A percentile compares a stretch with the other conserved stretches of the same genome.
phyloP scores from a whole-genome alignment of 73 alveolate genomes.

The Loxodes magnus region DNA sequence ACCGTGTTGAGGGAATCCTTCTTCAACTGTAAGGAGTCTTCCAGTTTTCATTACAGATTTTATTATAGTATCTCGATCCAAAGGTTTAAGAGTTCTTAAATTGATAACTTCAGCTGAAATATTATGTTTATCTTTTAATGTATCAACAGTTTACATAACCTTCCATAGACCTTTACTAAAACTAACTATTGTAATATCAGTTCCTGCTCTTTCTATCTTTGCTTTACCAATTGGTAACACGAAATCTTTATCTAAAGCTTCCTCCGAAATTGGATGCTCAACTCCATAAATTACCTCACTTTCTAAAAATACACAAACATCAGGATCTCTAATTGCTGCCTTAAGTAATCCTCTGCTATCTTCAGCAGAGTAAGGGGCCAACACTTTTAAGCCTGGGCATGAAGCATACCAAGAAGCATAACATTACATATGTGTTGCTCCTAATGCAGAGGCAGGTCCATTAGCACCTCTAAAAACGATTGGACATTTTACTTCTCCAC shows the following conservation, averaged over 20 bases:
- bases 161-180: constrained; percentile 64
- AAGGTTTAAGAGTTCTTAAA: constrained; percentile 64
- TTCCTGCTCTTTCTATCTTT: constrained; percentile 63
- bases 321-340: constrained; percentile 76
- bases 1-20: constrained; percentile 90
- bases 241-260: constrained; percentile 57
- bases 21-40: constrained; percentile 79
- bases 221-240: constrained; percentile 74
- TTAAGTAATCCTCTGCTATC: constrained; percentile 70
- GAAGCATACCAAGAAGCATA: constrained; percentile 81
- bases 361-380: constrained; percentile 68
- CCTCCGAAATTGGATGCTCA: constrained; percentile 46
- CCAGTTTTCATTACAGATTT: constrained; percentile 74
- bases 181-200: constrained; percentile 68
- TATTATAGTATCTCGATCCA: constrained; percentile 60
- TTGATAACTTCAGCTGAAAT: constrained; percentile 62
- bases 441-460: constrained; percentile 87
- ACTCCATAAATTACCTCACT: constrained; percentile 76
- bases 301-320: constrained; percentile 80
- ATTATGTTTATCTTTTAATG: constrained; percentile 46
- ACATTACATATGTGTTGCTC: constrained; percentile 84
- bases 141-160: constrained; percentile 69
- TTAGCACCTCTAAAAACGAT: constrained; percentile 83
- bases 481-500: constrained; percentile 60
- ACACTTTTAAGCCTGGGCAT: constrained; percentile 73